These are phyloP conservation scores for Acanthamoeba sp. DNA, from an alignment of 208 protist genomes.

Conservation along the genomic window DNA sequence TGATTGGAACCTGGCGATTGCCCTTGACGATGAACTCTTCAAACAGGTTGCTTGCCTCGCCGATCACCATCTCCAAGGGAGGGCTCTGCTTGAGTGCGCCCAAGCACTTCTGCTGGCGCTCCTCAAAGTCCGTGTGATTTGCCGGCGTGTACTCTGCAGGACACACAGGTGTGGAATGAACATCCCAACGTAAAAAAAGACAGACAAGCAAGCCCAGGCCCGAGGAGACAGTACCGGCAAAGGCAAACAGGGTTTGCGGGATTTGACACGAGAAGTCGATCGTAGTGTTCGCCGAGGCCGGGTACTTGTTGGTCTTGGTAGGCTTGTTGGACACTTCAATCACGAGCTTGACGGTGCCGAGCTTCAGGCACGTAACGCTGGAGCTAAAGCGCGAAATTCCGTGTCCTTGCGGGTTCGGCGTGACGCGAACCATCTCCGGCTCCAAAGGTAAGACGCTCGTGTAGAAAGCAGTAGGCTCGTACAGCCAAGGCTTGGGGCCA, in stretches of 20 bases:
- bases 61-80: slow-evolving; percentile 64
- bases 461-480: slow-evolving; percentile 73
- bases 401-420: slow-evolving; percentile 22
- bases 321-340: slow-evolving; percentile 68
- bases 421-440: slow-evolving; percentile 38
- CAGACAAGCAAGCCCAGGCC: background rate
- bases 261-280: slow-evolving; percentile 52
- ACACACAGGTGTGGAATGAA: background rate
- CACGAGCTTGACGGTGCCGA: slow-evolving; percentile 16
- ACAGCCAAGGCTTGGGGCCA: slow-evolving; percentile 72
- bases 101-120: slow-evolving; percentile 61
- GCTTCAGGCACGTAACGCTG: slow-evolving; percentile 59
- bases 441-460: slow-evolving; percentile 17
- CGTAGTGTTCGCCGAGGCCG: slow-evolving; percentile 29
- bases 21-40: background rate
- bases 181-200: background rate
- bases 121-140: slow-evolving; percentile 29
- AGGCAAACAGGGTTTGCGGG: slow-evolving; percentile 62
- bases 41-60: slow-evolving; percentile 34
- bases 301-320: slow-evolving; percentile 67
- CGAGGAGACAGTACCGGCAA: background rate
- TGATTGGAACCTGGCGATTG: slow-evolving; percentile 38
- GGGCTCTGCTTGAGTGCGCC: slow-evolving; percentile 61
- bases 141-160: background rate
- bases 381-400: slow-evolving; percentile 43